A percentile compares a stretch with the other conserved stretches of the same genome.
These are phyloP conservation scores for Cucurbita ficifolia DNA, from an alignment of 306 rosid genomes.

Conservation along the genomic window DNA sequence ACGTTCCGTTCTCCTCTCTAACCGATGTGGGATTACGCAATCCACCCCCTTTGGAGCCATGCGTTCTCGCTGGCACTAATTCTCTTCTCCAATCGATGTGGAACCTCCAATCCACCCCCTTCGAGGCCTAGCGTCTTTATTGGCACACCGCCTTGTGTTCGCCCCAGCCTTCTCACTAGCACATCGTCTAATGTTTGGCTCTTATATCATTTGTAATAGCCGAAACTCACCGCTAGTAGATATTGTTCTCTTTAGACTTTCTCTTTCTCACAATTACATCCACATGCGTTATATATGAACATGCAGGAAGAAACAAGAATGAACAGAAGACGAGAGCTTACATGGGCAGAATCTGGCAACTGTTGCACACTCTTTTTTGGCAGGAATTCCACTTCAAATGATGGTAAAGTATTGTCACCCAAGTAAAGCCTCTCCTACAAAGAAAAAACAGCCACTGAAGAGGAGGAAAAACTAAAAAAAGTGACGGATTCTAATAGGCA, in stretches of 20 bases:
- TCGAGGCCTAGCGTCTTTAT: too few species aligned
- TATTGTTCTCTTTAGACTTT: fast-evolving
- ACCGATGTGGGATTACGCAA: too few species aligned
- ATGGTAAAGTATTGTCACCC: constrained; percentile 87
- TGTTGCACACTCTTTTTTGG: constrained; percentile 62
- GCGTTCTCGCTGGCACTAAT: too few species aligned
- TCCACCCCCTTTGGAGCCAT: too few species aligned
- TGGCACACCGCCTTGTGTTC: too few species aligned
- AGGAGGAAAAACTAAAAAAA: neutral
- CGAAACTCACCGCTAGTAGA: too few species aligned
- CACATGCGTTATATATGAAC: neutral
- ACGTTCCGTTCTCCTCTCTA: too few species aligned
- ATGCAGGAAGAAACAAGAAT: neutral
- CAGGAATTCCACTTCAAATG: constrained; percentile 95
- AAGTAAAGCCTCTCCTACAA: constrained; percentile 89
- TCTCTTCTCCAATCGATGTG: too few species aligned
- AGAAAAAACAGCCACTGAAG: neutral
- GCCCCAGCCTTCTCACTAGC: too few species aligned
- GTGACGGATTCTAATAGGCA: neutral
- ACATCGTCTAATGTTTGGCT: too few species aligned
- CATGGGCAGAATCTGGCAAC: constrained; percentile 78
- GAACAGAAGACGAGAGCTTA: constrained; percentile 17
- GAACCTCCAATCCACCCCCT: too few species aligned
- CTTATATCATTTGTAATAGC: too few species aligned
- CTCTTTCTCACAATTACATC: neutral